Conservation (phyloP, 2,329 filamentous ascomycete genomes). For the Arachnomyces sp. region DNA sequence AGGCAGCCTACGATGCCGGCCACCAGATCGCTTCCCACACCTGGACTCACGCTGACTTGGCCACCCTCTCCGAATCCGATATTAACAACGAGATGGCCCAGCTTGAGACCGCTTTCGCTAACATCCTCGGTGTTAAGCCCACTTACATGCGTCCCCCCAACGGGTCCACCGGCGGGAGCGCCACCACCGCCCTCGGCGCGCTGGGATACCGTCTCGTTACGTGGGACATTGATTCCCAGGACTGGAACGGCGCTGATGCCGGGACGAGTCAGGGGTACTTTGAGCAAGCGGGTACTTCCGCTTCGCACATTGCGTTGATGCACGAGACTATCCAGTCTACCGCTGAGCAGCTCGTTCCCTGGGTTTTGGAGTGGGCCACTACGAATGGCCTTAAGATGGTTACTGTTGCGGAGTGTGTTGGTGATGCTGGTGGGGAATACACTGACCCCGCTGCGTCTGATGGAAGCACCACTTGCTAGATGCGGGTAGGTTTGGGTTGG, state of each 20-base stretch:
- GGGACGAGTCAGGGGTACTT: conserved; percentile 2
- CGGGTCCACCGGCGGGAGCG: conserved; percentile 1
- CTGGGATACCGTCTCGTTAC: conserved; percentile 4
- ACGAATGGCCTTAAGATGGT: conserved; percentile 3
- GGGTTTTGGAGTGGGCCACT: conserved; percentile 4
- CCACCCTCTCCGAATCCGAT: background rate
- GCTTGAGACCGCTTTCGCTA: conserved; percentile 3
- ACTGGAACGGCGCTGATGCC: conserved; percentile 1
- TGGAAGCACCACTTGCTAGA: background rate
- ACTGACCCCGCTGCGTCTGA: background rate
- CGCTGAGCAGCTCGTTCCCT: conserved; percentile 1
- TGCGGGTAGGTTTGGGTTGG: too few species aligned
- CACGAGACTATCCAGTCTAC: conserved; percentile 7
- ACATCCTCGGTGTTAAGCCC: conserved; percentile 7
- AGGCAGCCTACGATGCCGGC: conserved; percentile 28
- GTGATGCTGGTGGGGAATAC: conserved; percentile 4
- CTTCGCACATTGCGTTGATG: conserved; percentile 6
- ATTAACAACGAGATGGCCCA: conserved; percentile 2
- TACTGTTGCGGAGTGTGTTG: conserved; percentile 7
- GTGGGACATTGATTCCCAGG: conserved; percentile 4
- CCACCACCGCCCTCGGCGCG: background rate
- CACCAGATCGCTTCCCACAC: conserved; percentile 42
- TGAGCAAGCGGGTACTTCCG: conserved; percentile 1
- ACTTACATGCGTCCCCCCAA: conserved; percentile 7
- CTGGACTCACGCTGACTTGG: conserved; percentile 4